Conservation (phyloP, 345 rosid species). For the Gossypium anomalum region DNA sequence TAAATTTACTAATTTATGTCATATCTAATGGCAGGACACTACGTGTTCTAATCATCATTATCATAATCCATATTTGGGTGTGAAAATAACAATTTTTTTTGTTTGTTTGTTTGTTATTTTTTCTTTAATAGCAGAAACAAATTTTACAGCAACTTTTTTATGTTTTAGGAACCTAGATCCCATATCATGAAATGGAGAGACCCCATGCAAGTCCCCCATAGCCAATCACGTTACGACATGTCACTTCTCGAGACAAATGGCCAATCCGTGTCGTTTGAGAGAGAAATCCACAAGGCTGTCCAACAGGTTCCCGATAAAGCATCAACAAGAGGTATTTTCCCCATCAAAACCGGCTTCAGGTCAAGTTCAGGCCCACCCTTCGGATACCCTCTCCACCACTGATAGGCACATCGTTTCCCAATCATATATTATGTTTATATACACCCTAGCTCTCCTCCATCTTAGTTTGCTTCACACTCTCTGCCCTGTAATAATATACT, state of each 20-base stretch:
- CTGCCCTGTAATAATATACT: not conserved
- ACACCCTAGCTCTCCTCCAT: not conserved
- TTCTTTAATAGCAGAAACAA: not conserved
- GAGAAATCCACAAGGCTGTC: conserved; percentile 1
- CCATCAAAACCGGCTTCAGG: not conserved
- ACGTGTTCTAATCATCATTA: not conserved
- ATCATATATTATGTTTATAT: not conserved
- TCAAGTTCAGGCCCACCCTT: conserved; percentile 15
- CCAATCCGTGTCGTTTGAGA: not conserved
- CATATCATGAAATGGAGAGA: not conserved
- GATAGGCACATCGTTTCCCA: not conserved
- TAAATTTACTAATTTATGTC: not conserved
- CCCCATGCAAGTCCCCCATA: not conserved
- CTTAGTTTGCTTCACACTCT: not conserved
- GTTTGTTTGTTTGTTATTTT: not conserved
- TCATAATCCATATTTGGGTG: not conserved
- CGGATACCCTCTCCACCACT: conserved; percentile 8
- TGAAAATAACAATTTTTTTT: not conserved
- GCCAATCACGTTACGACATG: conserved; percentile 7
- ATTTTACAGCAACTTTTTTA: not conserved
- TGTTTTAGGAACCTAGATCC: not conserved
- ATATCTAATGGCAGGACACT: not conserved
- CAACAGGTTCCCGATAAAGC: conserved; percentile 10
- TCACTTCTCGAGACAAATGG: not conserved
- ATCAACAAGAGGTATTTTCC: not conserved